Conservation (phyloP, 208 protist species). For the Kentomonas sorsogonicus region DNA sequence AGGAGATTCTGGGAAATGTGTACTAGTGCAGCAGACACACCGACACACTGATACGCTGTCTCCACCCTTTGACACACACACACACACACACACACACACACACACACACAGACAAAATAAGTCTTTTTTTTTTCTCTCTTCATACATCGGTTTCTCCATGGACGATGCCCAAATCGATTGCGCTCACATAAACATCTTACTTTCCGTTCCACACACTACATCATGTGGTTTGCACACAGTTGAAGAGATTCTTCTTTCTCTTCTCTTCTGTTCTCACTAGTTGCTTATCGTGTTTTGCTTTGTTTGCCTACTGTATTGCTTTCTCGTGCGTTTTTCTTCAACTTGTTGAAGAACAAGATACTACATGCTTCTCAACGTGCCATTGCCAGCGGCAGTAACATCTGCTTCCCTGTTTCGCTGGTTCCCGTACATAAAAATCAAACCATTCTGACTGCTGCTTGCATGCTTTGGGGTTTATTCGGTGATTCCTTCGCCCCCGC, state of each 20-base stretch:
- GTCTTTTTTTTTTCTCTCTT: not conserved
- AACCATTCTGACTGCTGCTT: too few relatives aligned
- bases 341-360: not conserved
- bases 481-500: too few relatives aligned
- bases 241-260: not conserved
- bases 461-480: too few relatives aligned
- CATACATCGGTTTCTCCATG: not conserved
- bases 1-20: constrained; percentile 18
- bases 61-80: not conserved
- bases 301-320: not conserved
- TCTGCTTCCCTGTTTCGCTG: too few relatives aligned
- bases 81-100: constrained; percentile 7
- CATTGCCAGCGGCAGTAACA: too few relatives aligned
- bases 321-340: not conserved
- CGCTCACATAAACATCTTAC: not conserved
- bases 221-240: not conserved
- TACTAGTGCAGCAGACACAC: constrained; percentile 19
- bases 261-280: constrained; percentile 5
- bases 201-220: not conserved
- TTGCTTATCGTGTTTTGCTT: too few relatives aligned
- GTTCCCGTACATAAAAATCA: too few relatives aligned
- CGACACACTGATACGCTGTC: not conserved
- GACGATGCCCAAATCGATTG: not conserved
- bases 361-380: too few relatives aligned
- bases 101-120: not conserved